Evolutionary conservation across 1,139 yeast species (phyloP).

Genomic region (Meyerozyma athensensis): DNA sequence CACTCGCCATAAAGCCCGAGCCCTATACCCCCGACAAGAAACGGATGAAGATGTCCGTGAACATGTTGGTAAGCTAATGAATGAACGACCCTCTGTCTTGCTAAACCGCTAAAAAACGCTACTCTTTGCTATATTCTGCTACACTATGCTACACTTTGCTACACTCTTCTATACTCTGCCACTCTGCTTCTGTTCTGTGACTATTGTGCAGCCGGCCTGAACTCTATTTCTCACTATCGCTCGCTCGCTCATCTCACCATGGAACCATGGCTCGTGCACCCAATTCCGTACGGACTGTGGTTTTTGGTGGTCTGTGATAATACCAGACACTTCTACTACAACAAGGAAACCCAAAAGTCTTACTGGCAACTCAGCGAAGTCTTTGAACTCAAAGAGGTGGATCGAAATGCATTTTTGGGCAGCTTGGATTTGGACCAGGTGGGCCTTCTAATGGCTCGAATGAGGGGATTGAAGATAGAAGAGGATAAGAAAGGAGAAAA

Average conservation of each 20-base stretch:
- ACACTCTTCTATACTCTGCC: too few species aligned
- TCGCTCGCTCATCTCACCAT: neutral
- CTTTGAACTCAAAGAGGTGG: slow-evolving; percentile 11
- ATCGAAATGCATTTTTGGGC: slow-evolving; percentile 15
- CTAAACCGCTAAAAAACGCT: too few species aligned
- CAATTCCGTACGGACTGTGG: slow-evolving; percentile 24
- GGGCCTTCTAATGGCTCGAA: slow-evolving; percentile 26
- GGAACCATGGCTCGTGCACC: slow-evolving; percentile 9
- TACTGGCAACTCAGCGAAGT: slow-evolving; percentile 35
- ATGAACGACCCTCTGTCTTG: too few species aligned
- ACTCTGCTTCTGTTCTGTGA: too few species aligned
- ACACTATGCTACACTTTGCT: too few species aligned
- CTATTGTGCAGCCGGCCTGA: too few species aligned
- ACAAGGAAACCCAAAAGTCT: slow-evolving; percentile 16
- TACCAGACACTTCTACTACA: slow-evolving; percentile 30
- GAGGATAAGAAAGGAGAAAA: slow-evolving; percentile 7
- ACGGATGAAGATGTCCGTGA: slow-evolving; percentile 41
- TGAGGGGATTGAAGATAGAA: slow-evolving; percentile 21
- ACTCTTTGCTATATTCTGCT: too few species aligned
- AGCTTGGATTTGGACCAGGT: slow-evolving; percentile 29
- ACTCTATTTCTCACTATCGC: neutral
- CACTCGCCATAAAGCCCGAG: neutral
- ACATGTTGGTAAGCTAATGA: slow-evolving; percentile 38
- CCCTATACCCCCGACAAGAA: slow-evolving; percentile 26
- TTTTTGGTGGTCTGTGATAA: slow-evolving; percentile 25